phyloP scores from a whole-genome alignment of 1,284 basidiomycete species.

The Cryptococcus sp. region DNA sequence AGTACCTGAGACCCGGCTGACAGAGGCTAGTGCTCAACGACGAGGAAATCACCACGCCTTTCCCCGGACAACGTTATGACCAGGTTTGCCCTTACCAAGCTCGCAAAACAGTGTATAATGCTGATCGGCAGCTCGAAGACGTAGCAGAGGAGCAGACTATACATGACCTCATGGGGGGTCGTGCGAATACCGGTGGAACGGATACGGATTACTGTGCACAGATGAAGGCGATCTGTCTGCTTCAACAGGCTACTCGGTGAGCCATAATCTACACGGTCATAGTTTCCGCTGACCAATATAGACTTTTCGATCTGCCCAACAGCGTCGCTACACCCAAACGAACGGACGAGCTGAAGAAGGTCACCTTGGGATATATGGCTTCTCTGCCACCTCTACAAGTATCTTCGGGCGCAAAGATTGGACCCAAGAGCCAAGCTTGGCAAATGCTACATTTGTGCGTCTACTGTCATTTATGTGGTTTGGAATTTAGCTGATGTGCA shows the following conservation, averaged over 20 bases:
- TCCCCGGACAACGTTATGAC: conserved; percentile 34
- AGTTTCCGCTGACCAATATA: neutral
- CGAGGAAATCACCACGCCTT: conserved; percentile 41
- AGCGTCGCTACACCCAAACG: conserved; percentile 12
- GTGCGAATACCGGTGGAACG: neutral
- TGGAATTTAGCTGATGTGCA: too few species aligned
- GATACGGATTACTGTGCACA: conserved; percentile 17
- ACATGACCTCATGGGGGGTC: conserved; percentile 16
- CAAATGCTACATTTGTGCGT: conserved; percentile 1
- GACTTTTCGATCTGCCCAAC: conserved; percentile 16
- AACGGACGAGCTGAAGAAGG: conserved; percentile 13
- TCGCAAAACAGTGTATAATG: too few species aligned
- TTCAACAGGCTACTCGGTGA: conserved; percentile 18
- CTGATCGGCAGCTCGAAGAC: conserved; percentile 9
- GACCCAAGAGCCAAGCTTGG: conserved; percentile 2
- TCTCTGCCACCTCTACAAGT: conserved; percentile 3
- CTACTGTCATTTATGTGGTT: too few species aligned
- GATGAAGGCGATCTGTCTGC: conserved; percentile 25
- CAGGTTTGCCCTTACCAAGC: conserved; percentile 11
- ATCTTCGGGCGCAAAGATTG: neutral
- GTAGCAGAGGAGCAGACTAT: conserved; percentile 22
- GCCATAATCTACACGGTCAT: conserved; percentile 1
- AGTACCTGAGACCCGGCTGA: neutral
- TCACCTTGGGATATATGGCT: conserved; percentile 24
- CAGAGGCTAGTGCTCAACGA: conserved; percentile 17